These are phyloP conservation scores for Phytophthora pistaciae DNA, from an alignment of 352 stramenopile genomes.

Conservation along the genomic window DNA sequence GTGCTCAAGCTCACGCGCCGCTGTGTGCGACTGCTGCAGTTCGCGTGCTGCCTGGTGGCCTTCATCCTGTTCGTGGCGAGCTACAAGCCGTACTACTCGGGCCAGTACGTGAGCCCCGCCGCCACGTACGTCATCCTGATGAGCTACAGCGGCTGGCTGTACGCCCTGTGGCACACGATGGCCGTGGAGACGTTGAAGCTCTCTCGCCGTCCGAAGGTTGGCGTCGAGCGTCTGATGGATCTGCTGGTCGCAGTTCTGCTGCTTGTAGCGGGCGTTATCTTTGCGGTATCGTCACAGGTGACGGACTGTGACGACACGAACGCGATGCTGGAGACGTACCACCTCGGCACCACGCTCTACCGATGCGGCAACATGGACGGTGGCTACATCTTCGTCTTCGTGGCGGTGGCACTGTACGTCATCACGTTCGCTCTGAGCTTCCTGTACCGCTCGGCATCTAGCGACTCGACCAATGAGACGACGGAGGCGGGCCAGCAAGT, in stretches of 20 bases:
- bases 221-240: conserved; percentile 40
- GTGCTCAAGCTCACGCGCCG: conserved; percentile 28
- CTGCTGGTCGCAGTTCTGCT: conserved; percentile 32
- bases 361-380: conserved; percentile 54
- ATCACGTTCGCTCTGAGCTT: conserved; percentile 47
- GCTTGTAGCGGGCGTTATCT: conserved; percentile 37
- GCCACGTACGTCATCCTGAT: conserved; percentile 43
- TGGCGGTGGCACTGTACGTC: conserved; percentile 42
- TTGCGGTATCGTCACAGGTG: conserved; percentile 35
- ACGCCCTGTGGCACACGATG: conserved; percentile 46
- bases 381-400: conserved; percentile 50
- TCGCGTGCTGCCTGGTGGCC: conserved; percentile 29
- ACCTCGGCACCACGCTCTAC: conserved; percentile 40
- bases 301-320: conserved; percentile 36
- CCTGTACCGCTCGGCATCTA: conserved; percentile 27
- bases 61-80: conserved; percentile 29
- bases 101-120: conserved; percentile 42
- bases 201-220: conserved; percentile 32
- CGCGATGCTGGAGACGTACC: conserved; percentile 32
- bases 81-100: conserved; percentile 49
- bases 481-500: conserved; percentile 27
- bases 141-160: conserved; percentile 40
- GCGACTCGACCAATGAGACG: conserved; percentile 16
- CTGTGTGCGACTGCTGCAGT: conserved; percentile 32
- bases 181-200: conserved; percentile 44